Conservation (phyloP, 2,329 filamentous ascomycete genomes). For the Domatiomyces globalis region DNA sequence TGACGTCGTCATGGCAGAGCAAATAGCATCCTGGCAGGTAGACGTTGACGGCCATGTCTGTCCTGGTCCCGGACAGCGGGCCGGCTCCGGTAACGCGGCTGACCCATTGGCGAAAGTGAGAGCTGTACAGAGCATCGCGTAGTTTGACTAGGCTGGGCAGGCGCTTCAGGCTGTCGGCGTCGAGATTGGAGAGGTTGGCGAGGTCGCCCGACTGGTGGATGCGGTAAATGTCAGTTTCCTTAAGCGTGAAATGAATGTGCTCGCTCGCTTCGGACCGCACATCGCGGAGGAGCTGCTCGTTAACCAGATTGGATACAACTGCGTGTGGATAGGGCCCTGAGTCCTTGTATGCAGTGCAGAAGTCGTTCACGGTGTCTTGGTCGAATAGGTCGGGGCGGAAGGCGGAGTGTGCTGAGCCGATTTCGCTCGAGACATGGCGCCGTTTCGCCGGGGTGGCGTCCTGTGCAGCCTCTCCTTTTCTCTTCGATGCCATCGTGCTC, state of each 20-base stretch:
- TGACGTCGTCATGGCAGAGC: slow-evolving; percentile 95
- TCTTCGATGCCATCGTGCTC: background rate
- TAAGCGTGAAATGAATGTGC: slow-evolving; percentile 90
- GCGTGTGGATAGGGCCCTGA: slow-evolving; percentile 66
- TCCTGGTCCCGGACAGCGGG: slow-evolving; percentile 79
- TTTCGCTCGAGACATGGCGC: slow-evolving; percentile 5
- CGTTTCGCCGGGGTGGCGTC: slow-evolving; percentile 8
- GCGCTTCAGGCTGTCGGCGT: slow-evolving; percentile 69
- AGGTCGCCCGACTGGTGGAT: slow-evolving; percentile 97
- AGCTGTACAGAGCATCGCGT: slow-evolving; percentile 89
- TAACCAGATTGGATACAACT: slow-evolving; percentile 69
- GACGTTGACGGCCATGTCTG: slow-evolving; percentile 98
- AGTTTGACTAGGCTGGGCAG: slow-evolving; percentile 79
- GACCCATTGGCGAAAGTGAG: slow-evolving; percentile 76
- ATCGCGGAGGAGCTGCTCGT: slow-evolving; percentile 65
- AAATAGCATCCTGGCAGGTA: slow-evolving; percentile 94
- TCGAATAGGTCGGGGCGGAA: slow-evolving; percentile 34
- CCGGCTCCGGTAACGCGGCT: slow-evolving; percentile 75
- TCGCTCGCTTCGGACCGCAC: slow-evolving; percentile 80
- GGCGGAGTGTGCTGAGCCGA: slow-evolving; percentile 22
- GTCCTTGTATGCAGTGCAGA: slow-evolving; percentile 29
- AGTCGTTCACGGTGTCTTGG: slow-evolving; percentile 26
- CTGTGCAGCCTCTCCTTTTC: background rate
- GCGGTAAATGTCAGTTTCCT: slow-evolving; percentile 99
- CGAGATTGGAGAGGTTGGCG: slow-evolving; percentile 87